Evolutionary conservation across 1,284 basidiomycete species (phyloP).

Genomic region (Dichomitus squalens): DNA sequence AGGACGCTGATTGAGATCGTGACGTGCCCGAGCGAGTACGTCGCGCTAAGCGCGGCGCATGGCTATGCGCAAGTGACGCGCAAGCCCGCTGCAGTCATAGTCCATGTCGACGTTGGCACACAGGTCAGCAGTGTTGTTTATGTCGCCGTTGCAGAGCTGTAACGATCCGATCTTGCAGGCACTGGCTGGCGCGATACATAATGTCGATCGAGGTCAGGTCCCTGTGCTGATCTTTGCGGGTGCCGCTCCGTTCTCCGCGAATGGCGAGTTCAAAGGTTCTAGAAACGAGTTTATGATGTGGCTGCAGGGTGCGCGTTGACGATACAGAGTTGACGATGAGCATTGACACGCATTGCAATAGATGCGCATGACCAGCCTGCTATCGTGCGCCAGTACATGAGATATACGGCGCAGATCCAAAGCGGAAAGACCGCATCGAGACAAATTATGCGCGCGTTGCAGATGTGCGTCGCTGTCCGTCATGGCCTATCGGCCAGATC

Average conservation of each 20-base stretch:
- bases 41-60: constrained; percentile 69
- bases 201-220: constrained; percentile 57
- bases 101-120: constrained; percentile 75
- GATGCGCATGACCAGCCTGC: constrained; percentile 67
- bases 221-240: constrained; percentile 74
- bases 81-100: constrained; percentile 68
- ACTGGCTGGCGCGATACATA: constrained; percentile 70
- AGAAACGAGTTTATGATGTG: constrained; percentile 76
- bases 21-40: constrained; percentile 75
- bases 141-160: background rate
- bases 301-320: constrained; percentile 53
- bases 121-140: constrained; percentile 49
- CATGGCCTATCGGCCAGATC: background rate
- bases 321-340: background rate
- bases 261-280: constrained; percentile 57
- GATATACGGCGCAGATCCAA: constrained; percentile 58
- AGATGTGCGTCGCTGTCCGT: constrained; percentile 45
- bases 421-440: constrained; percentile 52
- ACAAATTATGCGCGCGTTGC: constrained; percentile 57
- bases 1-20: constrained; percentile 50
- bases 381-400: constrained; percentile 74
- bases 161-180: constrained; percentile 40
- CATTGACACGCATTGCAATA: constrained; percentile 22
- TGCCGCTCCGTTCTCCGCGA: constrained; percentile 56
- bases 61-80: constrained; percentile 69